These are phyloP conservation scores for Geranomyces michiganensis DNA, from an alignment of 192 early-diverging fungal species.

Conservation along the genomic window DNA sequence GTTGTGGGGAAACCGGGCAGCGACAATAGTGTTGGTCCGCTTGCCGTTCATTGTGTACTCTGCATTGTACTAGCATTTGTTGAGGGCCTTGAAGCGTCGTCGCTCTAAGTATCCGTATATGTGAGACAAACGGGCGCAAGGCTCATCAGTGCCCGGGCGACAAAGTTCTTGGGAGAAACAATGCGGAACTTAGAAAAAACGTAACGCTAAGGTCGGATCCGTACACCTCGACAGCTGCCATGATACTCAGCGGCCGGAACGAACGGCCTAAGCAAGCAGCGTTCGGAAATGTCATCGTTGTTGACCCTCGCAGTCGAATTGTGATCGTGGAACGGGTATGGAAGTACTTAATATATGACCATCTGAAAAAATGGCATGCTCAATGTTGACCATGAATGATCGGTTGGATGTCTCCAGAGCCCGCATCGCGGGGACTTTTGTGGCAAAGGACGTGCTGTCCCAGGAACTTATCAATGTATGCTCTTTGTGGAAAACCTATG, in stretches of 20 bases:
- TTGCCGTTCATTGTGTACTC: too few relatives aligned
- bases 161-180: constrained; percentile 22
- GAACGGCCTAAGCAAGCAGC: constrained; percentile 31
- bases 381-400: too few relatives aligned
- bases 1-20: too few relatives aligned
- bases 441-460: too few relatives aligned
- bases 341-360: background rate
- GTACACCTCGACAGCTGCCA: background rate
- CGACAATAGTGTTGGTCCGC: too few relatives aligned
- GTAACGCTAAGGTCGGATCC: background rate
- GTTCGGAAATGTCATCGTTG: constrained; percentile 14
- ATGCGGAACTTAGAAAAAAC: constrained; percentile 18
- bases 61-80: too few relatives aligned
- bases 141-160: background rate
- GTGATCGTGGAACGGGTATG: constrained; percentile 30
- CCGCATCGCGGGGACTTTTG: too few relatives aligned
- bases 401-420: too few relatives aligned
- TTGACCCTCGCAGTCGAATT: constrained; percentile 2
- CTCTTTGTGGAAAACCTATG: too few relatives aligned
- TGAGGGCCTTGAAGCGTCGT: constrained; percentile 11
- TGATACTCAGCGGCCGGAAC: too few relatives aligned
- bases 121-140: constrained; percentile 10
- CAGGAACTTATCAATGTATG: too few relatives aligned
- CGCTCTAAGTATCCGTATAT: constrained; percentile 11
- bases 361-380: too few relatives aligned